Evolutionary conservation across 306 rosid genomes (phyloP), one percentile per base, ranked within the genome.

Genomic region (Abrus precatorius): DNA sequence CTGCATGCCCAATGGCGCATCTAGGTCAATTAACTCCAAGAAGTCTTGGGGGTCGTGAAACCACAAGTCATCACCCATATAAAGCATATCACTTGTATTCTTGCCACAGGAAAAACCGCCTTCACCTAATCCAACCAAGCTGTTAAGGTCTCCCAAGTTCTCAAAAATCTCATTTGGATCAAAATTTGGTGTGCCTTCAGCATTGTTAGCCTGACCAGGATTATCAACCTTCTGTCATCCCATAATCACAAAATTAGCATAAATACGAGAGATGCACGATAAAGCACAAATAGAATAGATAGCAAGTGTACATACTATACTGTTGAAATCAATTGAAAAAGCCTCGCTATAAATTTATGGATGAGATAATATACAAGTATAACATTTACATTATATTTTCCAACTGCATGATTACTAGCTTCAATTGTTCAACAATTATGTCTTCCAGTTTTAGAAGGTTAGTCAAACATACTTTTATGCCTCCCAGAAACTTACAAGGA

Each of bases 21-120:
- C 89, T 0, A 93, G 90, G 72, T 93, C 98, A 70, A 0, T 14
- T 78, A 93, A 79, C 89, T 93, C 98, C 85, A 93, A 53, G 71
- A 41, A 92, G 63, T 65, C 75, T 1, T 6, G 10, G 20, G 52
- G 43, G 6, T 80, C 75, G 5, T 6, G 6, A 5, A 20, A 40
- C 13, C 55, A 14, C 7, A 71, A 49, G 34, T 2, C 5, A 5
- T 76, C 72, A 36, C 68, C 29, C 0, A 10, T 41, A 69, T 81
- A 48, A 72, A 41, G 72, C 72, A 60, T 79, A 28, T 70, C 85
- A 11, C 71, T 81, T 62, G 75, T 3, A 30, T 11, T 34, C 28
- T 70, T 65, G 72, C 85, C 84, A 70, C 43, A 8, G 41, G 59
- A 61, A 52, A 63, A 57, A 40, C 48, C 34, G 32, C 44, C 80